Evolutionary conservation across 2,329 filamentous ascomycete species (phyloP).

Genomic region (Fusarium clavum): DNA sequence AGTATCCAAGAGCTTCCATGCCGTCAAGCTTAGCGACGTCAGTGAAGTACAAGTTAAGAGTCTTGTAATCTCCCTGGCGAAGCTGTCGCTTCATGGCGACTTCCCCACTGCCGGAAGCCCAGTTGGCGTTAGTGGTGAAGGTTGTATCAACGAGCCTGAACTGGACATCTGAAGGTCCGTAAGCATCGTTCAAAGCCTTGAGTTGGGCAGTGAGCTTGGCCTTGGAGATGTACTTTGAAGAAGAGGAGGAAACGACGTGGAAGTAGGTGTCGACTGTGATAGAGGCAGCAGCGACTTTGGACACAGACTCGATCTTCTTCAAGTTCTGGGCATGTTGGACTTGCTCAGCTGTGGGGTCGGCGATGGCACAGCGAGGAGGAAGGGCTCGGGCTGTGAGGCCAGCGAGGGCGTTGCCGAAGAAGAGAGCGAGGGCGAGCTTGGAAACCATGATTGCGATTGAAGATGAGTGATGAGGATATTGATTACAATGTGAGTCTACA

Average conservation of each 20-base stretch:
- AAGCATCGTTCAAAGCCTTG: constrained; percentile 59
- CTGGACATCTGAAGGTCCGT: constrained; percentile 55
- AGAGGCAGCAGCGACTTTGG: constrained; percentile 11
- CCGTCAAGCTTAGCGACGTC: constrained; percentile 33
- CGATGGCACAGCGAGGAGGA: constrained; percentile 24
- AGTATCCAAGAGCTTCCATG: constrained; percentile 53
- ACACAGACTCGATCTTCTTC: constrained; percentile 19
- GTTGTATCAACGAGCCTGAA: constrained; percentile 59
- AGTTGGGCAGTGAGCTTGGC: constrained; percentile 52
- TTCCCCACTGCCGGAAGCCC: constrained; percentile 57
- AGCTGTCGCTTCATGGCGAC: constrained; percentile 59
- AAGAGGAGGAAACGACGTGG: constrained; percentile 41
- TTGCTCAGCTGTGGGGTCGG: constrained; percentile 29
- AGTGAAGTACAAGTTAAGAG: constrained; percentile 53
- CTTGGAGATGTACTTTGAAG: constrained; percentile 38
- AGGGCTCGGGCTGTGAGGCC: constrained; percentile 1
- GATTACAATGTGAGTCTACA: background rate
- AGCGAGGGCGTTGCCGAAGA: constrained; percentile 26
- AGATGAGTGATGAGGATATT: background rate
- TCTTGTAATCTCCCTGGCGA: constrained; percentile 57
- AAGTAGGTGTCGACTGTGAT: constrained; percentile 42
- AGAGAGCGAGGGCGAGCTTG: constrained; percentile 17
- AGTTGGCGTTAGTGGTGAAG: constrained; percentile 60
- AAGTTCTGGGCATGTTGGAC: constrained; percentile 9
- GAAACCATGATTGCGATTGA: constrained; percentile 26